These are phyloP conservation scores for Alopecurus myosuroides DNA, from an alignment of 176 grass and related monocot genomes.

Conservation along the genomic window DNA sequence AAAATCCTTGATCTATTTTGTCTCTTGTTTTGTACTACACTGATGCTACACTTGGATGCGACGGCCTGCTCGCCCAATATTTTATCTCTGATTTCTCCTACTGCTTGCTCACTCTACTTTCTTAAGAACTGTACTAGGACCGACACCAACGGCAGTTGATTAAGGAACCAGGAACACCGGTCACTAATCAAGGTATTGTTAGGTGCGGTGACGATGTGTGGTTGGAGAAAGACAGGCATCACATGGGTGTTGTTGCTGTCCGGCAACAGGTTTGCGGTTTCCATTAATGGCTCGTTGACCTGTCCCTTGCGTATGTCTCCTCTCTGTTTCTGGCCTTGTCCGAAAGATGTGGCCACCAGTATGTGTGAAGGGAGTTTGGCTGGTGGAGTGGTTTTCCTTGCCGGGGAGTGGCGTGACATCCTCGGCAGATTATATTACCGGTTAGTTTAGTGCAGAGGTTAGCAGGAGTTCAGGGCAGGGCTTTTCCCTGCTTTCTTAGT, in stretches of 20 bases:
- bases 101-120: too few species aligned
- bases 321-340: neutral
- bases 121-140: too few species aligned
- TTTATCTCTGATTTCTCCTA: too few species aligned
- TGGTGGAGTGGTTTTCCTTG: conserved; percentile 17
- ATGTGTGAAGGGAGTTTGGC: neutral
- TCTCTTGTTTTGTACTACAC: too few species aligned
- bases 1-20: too few species aligned
- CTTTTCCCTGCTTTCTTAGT: too few species aligned
- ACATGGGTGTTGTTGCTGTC: conserved; percentile 23
- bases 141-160: too few species aligned
- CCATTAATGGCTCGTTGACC: conserved; percentile 33
- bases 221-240: neutral
- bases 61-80: too few species aligned
- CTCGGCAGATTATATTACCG: neutral
- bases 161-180: too few species aligned
- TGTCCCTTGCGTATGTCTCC: neutral
- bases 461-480: too few species aligned
- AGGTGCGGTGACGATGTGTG: neutral
- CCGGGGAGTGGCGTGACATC: neutral
- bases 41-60: too few species aligned
- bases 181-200: neutral
- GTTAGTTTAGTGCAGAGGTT: neutral
- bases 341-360: neutral
- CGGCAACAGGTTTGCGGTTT: neutral